Evolutionary conservation across 2,329 filamentous ascomycete genomes (phyloP), one percentile per base, ranked within the genome.

Genomic region (Byssothecium circinans): DNA sequence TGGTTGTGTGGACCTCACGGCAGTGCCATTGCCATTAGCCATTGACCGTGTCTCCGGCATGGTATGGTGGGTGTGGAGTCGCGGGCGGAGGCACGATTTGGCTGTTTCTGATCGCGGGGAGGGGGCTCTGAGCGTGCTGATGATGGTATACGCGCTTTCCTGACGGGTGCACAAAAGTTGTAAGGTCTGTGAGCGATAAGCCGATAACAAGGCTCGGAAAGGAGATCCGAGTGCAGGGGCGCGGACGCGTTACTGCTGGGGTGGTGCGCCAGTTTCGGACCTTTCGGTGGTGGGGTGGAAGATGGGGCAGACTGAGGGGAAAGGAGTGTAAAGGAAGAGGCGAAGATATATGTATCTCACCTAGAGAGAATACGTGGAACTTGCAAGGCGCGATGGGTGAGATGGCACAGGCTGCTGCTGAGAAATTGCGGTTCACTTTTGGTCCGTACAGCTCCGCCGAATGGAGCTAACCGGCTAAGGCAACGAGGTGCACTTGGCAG

Each of bases 151-250:
- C 20, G 36, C 36, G 19, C 12, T 39, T n/a, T 7, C 11, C 5
- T 46, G 44, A 17, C 18, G 29, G 33, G n/a, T 37, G 36, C 11
- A 39, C 43, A 47, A 60, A 55, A 66, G 56, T 62, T 64, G 54
- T 57, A 20, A 48, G 53, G 44, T 56, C 54, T 47, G 49, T 40
- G 20, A 53, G 56, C 55, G 65, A 69, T 69, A 67, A 68, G 65
- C 56, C 59, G 66, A 68, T 69, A 68, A 67, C 57, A 12, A 27
- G 22, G 10, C 20, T 18, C 36, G 36, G 29, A 36, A 32, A 40
- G 52, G 58, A 58, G 54, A 57, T 63, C 52, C 47, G 56, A 53
- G 47, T 45, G 47, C 45, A 50, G 46, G 47, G 23, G 22, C 15
- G 41, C 42, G 32, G 33, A n/a, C 12, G 42, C 27, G 18, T 8